Base-by-base conservation (phyloP, 2,329 filamentous ascomycete genomes). In the Neophaeococcomyces mojaviensis region DNA sequence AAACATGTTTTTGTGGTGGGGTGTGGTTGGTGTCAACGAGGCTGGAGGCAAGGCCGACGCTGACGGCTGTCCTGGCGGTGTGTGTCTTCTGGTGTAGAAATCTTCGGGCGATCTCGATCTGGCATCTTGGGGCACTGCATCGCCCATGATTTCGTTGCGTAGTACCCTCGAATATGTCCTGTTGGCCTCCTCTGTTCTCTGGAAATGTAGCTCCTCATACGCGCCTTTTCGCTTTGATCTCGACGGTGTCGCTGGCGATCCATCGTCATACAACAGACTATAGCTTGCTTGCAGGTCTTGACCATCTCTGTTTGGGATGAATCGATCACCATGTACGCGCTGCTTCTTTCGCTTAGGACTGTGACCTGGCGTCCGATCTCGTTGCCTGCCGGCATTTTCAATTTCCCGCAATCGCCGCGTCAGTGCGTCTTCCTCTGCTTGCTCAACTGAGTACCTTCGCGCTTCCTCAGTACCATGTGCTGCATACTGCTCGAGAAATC, bases 211-310 rank as follows among this genome's bases (percentile, higher is more conserved):
- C 65, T 96, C 92, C 43, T 86, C 86, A 61, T 94, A 86, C 8
- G 88, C 86, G 18, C 84, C 83, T 35, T 89, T 83, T 69, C 86
- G 89, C 68, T 87, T 88, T 49, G 84, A 78, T 62, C 82, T 86
- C 3, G 88, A 90, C 1, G 90, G 88, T 1, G 89, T 95, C 10
- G 90, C 86, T 16, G 92, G 92, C 16, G 90, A 96, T 32, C 85
- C 88, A 63, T 95, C 88, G 52, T 96, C 90, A 60, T 94, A 86
- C 22, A 97, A 74, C 46, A 97, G 71, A 62, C 82, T 95, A 67
- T 92, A 97, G 65, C 88, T 94, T 44, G 90, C 88, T 63, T 90
- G 86, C 19, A 97, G 72, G 65, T 98, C 92, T 65, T 95, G 88
- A 4, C 90, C 92, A 54, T 89, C 84, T 34, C 92, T 80, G 58